Percentiles rank a stretch among this genome's conserved stretches.
phyloP scores from a whole-genome alignment of 176 grass and related monocot species.

The Oryza coarctata region DNA sequence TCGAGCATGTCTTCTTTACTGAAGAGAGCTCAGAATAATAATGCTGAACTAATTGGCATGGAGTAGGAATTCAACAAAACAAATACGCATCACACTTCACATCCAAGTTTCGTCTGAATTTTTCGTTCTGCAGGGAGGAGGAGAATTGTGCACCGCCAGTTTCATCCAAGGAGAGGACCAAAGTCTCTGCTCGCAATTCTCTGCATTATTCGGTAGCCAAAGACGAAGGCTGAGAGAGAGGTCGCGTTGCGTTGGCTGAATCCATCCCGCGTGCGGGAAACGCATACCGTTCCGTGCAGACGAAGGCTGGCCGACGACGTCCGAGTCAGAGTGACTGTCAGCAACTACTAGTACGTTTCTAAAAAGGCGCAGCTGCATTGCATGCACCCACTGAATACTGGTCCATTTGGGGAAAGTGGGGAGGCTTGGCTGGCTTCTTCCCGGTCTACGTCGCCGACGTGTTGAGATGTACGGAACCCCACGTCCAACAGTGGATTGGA shows the following conservation, averaged over 20 bases:
- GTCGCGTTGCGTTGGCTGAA: neutral
- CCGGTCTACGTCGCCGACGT: neutral
- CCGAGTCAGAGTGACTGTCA: neutral
- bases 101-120: slow-evolving; percentile 4
- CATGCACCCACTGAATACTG: neutral
- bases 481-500: neutral
- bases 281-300: neutral
- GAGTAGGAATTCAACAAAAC: neutral
- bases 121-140: neutral
- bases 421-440: no score
- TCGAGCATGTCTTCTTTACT: neutral
- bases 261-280: neutral
- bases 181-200: neutral
- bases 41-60: neutral
- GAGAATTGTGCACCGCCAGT: neutral
- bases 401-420: neutral
- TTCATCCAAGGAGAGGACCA: neutral
- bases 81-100: neutral
- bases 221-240: no score
- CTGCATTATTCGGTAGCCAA: no score
- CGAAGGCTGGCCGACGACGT: neutral
- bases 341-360: neutral
- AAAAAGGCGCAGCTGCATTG: no score
- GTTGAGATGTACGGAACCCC: neutral
- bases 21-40: neutral